Conservation (phyloP, 306 rosid genomes). For the Fagus crenata region DNA sequence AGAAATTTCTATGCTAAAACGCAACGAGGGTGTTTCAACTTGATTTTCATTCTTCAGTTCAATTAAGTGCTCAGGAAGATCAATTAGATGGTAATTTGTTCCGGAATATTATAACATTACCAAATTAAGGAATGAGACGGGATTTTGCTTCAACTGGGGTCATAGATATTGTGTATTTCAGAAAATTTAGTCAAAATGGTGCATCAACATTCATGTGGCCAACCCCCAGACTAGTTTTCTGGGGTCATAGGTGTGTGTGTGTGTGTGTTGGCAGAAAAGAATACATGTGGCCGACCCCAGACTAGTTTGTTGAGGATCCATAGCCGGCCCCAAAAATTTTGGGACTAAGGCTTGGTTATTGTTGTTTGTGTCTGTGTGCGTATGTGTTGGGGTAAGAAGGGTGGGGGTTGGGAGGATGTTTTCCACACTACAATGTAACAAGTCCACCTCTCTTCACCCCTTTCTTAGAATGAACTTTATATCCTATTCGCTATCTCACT, state of each 20-base stretch:
- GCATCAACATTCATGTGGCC: too few species aligned
- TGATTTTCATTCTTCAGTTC: neutral
- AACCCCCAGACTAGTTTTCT: too few species aligned
- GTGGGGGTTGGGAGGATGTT: neutral
- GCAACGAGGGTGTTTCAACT: neutral
- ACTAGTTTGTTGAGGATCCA: too few species aligned
- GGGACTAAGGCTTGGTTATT: neutral
- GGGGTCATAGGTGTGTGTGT: too few species aligned
- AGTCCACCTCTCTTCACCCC: neutral
- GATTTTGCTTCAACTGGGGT: neutral
- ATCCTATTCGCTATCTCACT: neutral
- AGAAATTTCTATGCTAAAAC: neutral
- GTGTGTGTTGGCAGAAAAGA: too few species aligned
- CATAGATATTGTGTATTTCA: neutral
- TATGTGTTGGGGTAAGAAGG: too few species aligned
- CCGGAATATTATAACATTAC: neutral
- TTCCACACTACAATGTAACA: neutral
- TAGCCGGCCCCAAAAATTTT: too few species aligned
- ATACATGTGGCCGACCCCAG: too few species aligned
- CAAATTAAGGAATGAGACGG: neutral
- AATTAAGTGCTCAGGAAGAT: neutral
- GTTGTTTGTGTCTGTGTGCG: neutral
- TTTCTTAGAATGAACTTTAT: neutral
- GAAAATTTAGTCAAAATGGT: neutral
- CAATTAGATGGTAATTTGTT: neutral